Base-by-base conservation (phyloP, 257 asterid genomes). In the Capsicum baccatum region DNA sequence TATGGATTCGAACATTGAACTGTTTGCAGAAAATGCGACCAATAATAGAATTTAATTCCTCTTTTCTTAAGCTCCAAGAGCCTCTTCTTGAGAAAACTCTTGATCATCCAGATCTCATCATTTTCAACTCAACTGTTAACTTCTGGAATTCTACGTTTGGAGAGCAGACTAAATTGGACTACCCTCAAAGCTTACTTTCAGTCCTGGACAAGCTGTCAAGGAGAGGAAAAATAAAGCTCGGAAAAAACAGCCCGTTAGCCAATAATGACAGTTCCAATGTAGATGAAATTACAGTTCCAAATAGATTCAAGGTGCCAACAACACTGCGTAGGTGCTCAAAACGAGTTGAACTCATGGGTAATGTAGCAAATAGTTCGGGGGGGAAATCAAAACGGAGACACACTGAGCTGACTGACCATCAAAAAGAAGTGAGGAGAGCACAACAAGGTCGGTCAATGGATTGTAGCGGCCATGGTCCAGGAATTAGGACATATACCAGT, bases 121-220 rank as follows among this genome's bases (percentile, higher is more conserved):
- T 95, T 82, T 92, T 92, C 16, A 88, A 87, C 68, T 86, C 91
- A 33, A 91, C 97, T 63, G 70, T 91, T 50, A 83, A 79, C 86
- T 93, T 91, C 85, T 93, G 98, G 98, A 93, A 95, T 84, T 90
- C 96, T 66, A 92, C 94, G 3, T 94, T 90, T 19, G 94, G 94
- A 26, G 73, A 86, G 63, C 94, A 88, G 88, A 83, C 64, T 83
- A 91, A 83, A 80, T 78, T 92, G 82, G 94, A 95, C 52, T 92
- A 91, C 84, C 98, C 98, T n/a, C 87, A 86, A 84, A 89, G 17
- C 86, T 83, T 93, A 60, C 88, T 91, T 71, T 91, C 95, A 17
- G 63, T 91, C 54, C 78, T 95, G 80, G 95, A 95, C 90, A 95
- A 91, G 88, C 94, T 92, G 44, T 88, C 92, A 82, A 90, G 93